phyloP scores from a whole-genome alignment of 2,329 filamentous ascomycete genomes.

The Phyllosticta citrichinensis region DNA sequence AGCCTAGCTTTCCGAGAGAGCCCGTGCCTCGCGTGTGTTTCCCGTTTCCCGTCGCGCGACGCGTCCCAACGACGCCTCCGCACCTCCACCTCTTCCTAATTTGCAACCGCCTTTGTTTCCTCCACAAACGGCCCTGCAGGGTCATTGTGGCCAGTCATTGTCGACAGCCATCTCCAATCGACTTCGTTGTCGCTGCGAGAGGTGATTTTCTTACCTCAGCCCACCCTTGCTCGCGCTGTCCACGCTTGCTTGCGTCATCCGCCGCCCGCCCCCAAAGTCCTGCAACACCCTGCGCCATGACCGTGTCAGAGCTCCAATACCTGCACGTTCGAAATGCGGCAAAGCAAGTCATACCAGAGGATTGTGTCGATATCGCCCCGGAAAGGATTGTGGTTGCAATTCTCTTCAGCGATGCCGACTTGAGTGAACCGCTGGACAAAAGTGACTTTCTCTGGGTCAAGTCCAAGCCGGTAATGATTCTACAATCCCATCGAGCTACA shows the following conservation, averaged over 20 bases:
- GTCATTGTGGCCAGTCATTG: neutral
- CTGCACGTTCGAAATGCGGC: neutral
- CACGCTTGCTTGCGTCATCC: neutral
- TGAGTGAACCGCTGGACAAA: slow-evolving; percentile 12
- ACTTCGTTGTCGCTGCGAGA: too few species aligned
- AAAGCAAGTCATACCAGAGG: neutral
- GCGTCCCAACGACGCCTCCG: neutral
- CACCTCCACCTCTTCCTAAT: neutral
- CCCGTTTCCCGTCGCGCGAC: neutral
- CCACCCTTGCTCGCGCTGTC: neutral
- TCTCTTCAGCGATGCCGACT: slow-evolving; percentile 17
- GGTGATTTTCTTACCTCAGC: too few species aligned
- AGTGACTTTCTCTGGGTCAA: slow-evolving; percentile 29
- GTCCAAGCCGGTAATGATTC: slow-evolving; percentile 13
- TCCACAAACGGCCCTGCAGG: neutral
- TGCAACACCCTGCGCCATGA: neutral
- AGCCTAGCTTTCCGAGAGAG: too few species aligned
- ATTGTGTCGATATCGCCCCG: slow-evolving; percentile 12
- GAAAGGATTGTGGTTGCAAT: slow-evolving; percentile 26
- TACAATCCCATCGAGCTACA: neutral
- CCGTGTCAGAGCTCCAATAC: neutral
- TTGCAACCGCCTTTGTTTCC: neutral
- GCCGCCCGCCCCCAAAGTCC: neutral
- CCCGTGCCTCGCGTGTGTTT: neutral
- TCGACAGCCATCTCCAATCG: neutral